Evolutionary conservation across 495 filamentous ascomycete species (phyloP).

Genomic region (Lasiosphaeriaceae sp.): DNA sequence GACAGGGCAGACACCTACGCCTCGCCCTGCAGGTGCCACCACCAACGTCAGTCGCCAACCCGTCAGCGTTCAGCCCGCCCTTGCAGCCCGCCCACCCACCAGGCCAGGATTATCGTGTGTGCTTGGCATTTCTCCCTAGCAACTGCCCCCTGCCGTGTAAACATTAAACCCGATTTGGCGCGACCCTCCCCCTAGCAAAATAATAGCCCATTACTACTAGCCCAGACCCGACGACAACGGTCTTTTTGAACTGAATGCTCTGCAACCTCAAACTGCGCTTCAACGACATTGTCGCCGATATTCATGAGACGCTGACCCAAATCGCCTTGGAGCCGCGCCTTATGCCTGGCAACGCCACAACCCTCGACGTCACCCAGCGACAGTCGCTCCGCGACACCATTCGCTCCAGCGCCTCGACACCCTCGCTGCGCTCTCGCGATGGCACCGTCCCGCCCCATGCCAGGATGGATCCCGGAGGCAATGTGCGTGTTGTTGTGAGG

Average conservation of each 20-base stretch:
- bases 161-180: constrained; percentile 12
- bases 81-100: too few species aligned
- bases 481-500: constrained; percentile 92
- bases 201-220: too few species aligned
- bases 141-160: constrained; percentile 22
- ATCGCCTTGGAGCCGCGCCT: constrained; percentile 43
- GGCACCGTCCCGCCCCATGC: constrained; percentile 48
- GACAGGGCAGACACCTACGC: neutral
- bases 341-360: constrained; percentile 35
- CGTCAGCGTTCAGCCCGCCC: too few species aligned
- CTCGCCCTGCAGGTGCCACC: neutral
- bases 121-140: constrained; percentile 19
- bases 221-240: neutral
- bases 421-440: constrained; percentile 71
- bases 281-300: constrained; percentile 34
- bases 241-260: constrained; percentile 25
- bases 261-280: constrained; percentile 33
- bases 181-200: constrained; percentile 18
- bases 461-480: constrained; percentile 62
- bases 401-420: constrained; percentile 61
- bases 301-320: constrained; percentile 41
- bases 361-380: constrained; percentile 16
- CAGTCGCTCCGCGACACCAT: too few species aligned
- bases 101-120: neutral
- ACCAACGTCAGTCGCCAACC: neutral